phyloP scores from a whole-genome alignment of 257 asterid genomes.

The Nemophila menziesii region DNA sequence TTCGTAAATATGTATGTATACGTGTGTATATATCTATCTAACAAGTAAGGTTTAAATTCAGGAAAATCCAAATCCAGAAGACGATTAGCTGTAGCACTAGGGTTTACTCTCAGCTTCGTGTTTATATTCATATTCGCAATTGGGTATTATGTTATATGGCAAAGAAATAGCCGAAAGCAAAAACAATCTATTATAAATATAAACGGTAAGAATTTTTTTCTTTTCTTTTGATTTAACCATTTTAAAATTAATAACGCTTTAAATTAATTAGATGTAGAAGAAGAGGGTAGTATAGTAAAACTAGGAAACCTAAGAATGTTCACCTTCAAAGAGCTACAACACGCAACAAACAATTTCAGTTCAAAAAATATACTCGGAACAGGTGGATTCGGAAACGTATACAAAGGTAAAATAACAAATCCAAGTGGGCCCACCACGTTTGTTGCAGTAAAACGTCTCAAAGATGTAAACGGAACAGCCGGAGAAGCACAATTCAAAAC shows the following conservation, averaged over 20 bases:
- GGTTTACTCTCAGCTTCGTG: constrained; percentile 50
- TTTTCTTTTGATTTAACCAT: not conserved
- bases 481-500: constrained; percentile 82
- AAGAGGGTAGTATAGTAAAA: constrained; percentile 51
- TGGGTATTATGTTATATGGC: constrained; percentile 42
- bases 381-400: constrained; percentile 93
- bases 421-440: constrained; percentile 47
- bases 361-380: constrained; percentile 81
- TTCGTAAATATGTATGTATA: not conserved
- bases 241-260: not conserved
- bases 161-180: constrained; percentile 31
- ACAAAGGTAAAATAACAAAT: constrained; percentile 62
- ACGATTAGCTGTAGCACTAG: constrained; percentile 60
- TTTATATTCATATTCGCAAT: constrained; percentile 20
- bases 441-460: constrained; percentile 79
- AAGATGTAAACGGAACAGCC: constrained; percentile 65
- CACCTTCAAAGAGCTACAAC: constrained; percentile 78
- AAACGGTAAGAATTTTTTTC: constrained; percentile 29
- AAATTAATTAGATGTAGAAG: constrained; percentile 48
- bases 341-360: constrained; percentile 70
- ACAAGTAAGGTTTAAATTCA: constrained; percentile 4
- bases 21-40: not conserved
- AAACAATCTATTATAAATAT: constrained; percentile 49
- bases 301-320: constrained; percentile 68
- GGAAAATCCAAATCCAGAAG: constrained; percentile 44